Evolutionary conservation across 176 grass and related monocot species (phyloP).

Genomic region (Phyllostachys edulis): DNA sequence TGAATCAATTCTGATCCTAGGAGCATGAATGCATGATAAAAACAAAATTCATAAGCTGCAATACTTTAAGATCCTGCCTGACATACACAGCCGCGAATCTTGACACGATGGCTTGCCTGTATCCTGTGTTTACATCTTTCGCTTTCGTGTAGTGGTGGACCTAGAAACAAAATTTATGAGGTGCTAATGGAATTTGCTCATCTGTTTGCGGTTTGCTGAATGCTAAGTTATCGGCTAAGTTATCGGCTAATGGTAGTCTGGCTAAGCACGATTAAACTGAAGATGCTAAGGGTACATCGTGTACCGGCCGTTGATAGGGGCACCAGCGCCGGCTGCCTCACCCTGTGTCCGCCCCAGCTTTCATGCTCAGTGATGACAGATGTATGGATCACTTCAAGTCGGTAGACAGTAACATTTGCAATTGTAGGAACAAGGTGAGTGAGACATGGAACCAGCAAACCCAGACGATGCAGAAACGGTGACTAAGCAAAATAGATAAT

Average conservation of each 20-base stretch:
- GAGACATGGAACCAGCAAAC: slow-evolving; percentile 1
- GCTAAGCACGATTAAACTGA: too few species aligned
- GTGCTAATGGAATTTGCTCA: too few species aligned
- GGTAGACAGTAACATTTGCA: not conserved
- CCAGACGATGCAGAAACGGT: not conserved
- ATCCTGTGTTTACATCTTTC: not conserved
- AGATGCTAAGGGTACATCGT: too few species aligned
- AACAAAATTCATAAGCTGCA: not conserved
- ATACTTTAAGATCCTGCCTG: not conserved
- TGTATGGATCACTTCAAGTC: not conserved
- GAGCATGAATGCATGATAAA: not conserved
- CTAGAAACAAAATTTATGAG: too few species aligned
- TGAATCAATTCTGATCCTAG: not conserved
- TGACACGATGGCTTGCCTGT: not conserved
- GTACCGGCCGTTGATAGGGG: too few species aligned
- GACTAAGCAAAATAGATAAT: slow-evolving; percentile 24
- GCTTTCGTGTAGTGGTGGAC: not conserved
- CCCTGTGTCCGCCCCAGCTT: not conserved
- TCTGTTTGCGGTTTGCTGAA: too few species aligned
- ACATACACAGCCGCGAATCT: too few species aligned
- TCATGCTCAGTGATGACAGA: not conserved
- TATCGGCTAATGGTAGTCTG: too few species aligned
- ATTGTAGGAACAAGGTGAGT: not conserved
- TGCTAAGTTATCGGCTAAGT: too few species aligned
- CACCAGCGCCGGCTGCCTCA: too few species aligned